Base-by-base conservation (phyloP, 805 yeast species). In the Wickerhamiella galacta region DNA sequence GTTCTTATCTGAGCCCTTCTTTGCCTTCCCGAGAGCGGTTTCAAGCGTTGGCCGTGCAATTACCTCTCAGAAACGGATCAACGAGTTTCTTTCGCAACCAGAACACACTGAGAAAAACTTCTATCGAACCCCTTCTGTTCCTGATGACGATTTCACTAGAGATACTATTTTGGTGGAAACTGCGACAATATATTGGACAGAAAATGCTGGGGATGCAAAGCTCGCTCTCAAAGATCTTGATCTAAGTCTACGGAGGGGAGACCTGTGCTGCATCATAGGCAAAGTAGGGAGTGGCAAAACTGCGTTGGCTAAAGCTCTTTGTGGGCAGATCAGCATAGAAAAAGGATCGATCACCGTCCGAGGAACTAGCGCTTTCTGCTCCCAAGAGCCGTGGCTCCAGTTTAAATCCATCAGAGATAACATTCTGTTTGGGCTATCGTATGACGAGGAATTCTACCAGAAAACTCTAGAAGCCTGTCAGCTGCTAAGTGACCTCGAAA, bases 341-440 rank as follows among this genome's bases (percentile, higher is more conserved):
- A 63, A 66, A 35, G 95, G 95, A 25, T 58, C 66, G 12, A 78
- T 78, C 4, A 60, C 60, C 11, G 63, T 72, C 10, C 70, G 65
- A 45, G 94, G 93, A 30, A 60, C 66, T 29, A 58, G 77, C 26
- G 93, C 93, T 0, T 82, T 80, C 51, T 87, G 75, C 30, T 70
- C 90, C 3, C 95, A 82, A 56, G 72, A 77, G 24, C 85, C 95
- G 1, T 85, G 95, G 95, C 81, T 85, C 39, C 75, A 81, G 75
- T 85, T 81, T 54, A 93, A 87, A 30, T 64, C 87, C 0, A 79
- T 85, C 4, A 75, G 70, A 41, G 94, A 83, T 17, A 85, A 85
- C 48, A 77, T 82, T 23, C 21, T 81, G 36, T 85, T 85, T 54
- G 95, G 95, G 16, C 81, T 76, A 46, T 72, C 65, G 43, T 78